Percentiles rank a stretch among this genome's conserved stretches.
These are phyloP conservation scores for Rubus parviflorus DNA, from an alignment of 306 rosid genomes.

Conservation along the genomic window DNA sequence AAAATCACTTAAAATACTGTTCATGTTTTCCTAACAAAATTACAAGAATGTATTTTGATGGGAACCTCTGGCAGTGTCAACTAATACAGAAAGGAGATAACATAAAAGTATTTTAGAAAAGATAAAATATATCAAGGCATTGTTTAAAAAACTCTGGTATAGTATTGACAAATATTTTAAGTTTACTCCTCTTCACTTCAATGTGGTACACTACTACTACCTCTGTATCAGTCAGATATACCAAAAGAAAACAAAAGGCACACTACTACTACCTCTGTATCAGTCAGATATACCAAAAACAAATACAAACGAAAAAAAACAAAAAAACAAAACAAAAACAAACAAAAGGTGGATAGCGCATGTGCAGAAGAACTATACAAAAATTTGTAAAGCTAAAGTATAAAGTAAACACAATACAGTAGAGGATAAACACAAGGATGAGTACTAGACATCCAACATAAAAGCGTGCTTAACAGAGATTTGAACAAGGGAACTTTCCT, in stretches of 20 bases:
- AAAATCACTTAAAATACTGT: not conserved
- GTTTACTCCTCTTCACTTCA: too few relatives aligned
- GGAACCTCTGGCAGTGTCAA: not conserved
- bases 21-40: not conserved
- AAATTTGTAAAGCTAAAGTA: not conserved
- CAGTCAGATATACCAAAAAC: too few relatives aligned
- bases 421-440: not conserved
- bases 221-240: too few relatives aligned
- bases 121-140: too few relatives aligned
- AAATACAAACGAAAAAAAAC: too few relatives aligned
- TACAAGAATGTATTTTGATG: not conserved
- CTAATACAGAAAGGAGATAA: not conserved
- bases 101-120: not conserved
- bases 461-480: not conserved
- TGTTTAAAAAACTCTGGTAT: too few relatives aligned
- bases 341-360: too few relatives aligned
- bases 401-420: not conserved
- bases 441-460: not conserved
- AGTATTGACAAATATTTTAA: too few relatives aligned
- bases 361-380: not conserved
- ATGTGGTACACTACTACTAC: too few relatives aligned
- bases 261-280: too few relatives aligned
- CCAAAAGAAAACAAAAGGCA: too few relatives aligned
- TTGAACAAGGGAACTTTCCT: not conserved
- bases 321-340: too few relatives aligned